Percentiles rank a stretch among this genome's conserved stretches.
These are phyloP conservation scores for Chamaenerion angustifolium DNA, from an alignment of 345 rosid species.

Conservation along the genomic window DNA sequence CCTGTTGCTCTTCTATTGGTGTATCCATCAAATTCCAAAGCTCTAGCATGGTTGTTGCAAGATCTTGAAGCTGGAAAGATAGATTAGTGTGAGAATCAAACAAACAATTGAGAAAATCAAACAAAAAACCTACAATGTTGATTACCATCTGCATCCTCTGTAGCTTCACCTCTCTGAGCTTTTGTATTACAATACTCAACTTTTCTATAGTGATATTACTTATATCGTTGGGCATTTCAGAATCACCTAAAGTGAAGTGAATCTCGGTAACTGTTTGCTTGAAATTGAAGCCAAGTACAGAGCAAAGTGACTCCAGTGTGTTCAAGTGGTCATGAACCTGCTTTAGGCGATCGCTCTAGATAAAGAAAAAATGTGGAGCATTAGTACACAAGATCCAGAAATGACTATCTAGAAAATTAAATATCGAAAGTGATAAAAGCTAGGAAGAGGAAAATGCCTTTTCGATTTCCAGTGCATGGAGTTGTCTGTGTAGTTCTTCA, in stretches of 20 bases:
- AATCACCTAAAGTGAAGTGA: slow-evolving; percentile 41
- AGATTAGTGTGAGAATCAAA: slow-evolving; percentile 3
- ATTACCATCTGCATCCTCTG: slow-evolving; percentile 85
- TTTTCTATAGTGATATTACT: slow-evolving; percentile 42
- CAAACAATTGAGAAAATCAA: slow-evolving; percentile 2
- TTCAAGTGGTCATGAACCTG: slow-evolving; percentile 39
- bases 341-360: slow-evolving; percentile 59
- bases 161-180: slow-evolving; percentile 56
- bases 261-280: slow-evolving; percentile 35
- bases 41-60: slow-evolving; percentile 80
- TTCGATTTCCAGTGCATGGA: slow-evolving; percentile 54
- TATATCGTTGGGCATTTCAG: slow-evolving; percentile 38
- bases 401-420: not conserved
- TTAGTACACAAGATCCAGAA: not conserved
- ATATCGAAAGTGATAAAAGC: not conserved
- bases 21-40: slow-evolving; percentile 99
- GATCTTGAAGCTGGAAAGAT: slow-evolving; percentile 36
- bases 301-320: slow-evolving; percentile 34
- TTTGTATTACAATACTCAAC: slow-evolving; percentile 31
- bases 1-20: slow-evolving; percentile 87
- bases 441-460: slow-evolving; percentile 28
- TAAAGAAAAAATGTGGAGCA: not conserved
- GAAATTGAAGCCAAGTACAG: slow-evolving; percentile 70
- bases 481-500: slow-evolving; percentile 53
- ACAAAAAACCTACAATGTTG: not conserved